Percentiles rank a stretch among this genome's conserved stretches.
These are phyloP conservation scores for Anisodus acutangulus DNA, from an alignment of 257 asterid genomes.

Conservation along the genomic window DNA sequence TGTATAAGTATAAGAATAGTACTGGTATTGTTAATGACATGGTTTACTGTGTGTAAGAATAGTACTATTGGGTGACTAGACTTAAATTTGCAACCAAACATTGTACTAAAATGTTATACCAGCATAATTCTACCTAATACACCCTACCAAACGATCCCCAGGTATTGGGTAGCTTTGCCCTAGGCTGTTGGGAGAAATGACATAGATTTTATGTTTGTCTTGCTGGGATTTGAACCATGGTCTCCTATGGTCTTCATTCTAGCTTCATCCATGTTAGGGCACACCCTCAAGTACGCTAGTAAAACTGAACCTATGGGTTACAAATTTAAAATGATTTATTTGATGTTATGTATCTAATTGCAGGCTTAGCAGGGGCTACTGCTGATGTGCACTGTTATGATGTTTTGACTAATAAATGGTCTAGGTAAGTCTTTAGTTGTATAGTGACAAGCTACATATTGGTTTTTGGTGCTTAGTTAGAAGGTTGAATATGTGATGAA, in stretches of 20 bases:
- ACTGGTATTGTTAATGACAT: no score
- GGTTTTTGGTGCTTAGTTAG: conserved; percentile 28
- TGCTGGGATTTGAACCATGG: background rate
- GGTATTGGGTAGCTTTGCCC: background rate
- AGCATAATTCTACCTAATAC: no score
- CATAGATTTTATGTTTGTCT: no score
- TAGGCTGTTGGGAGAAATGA: background rate
- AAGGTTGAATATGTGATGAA: conserved; percentile 28
- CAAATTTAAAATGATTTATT: conserved; percentile 7
- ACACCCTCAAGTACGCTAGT: background rate
- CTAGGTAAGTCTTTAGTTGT: conserved; percentile 59
- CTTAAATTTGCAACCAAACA: no score
- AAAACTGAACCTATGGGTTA: background rate
- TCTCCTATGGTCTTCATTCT: background rate
- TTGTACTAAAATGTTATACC: no score
- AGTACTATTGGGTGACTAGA: no score
- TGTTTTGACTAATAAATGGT: conserved; percentile 91
- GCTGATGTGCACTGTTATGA: conserved; percentile 98
- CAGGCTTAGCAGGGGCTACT: conserved; percentile 99
- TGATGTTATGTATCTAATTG: conserved; percentile 39
- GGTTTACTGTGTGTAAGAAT: no score
- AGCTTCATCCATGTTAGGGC: background rate
- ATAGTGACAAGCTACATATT: conserved; percentile 21
- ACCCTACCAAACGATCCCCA: no score
- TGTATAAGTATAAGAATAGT: no score